Conservation (phyloP, 2,329 filamentous ascomycete genomes). For the Fusarium domesticum region DNA sequence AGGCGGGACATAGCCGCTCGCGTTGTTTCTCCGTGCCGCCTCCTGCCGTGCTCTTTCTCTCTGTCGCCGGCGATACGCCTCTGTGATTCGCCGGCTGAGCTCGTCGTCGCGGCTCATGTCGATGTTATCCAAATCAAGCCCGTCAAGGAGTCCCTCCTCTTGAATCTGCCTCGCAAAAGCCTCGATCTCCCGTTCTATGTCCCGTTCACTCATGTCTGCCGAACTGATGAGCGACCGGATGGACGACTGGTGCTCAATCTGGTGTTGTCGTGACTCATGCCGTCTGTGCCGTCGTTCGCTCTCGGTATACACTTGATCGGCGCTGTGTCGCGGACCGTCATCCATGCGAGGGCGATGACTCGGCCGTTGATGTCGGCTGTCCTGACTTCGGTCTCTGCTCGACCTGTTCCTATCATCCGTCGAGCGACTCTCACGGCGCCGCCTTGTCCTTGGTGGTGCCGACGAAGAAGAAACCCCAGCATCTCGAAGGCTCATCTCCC, state of each 20-base stretch:
- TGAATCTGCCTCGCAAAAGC: conserved; percentile 87
- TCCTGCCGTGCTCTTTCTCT: conserved; percentile 56
- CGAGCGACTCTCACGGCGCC: conserved; percentile 37
- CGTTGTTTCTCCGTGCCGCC: conserved; percentile 43
- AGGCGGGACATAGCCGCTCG: conserved; percentile 33
- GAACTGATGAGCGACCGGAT: conserved; percentile 79
- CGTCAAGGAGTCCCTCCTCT: conserved; percentile 82
- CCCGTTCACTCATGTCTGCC: conserved; percentile 70
- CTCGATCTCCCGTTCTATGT: conserved; percentile 84
- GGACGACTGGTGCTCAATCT: conserved; percentile 86
- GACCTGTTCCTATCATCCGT: conserved; percentile 32
- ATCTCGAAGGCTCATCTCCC: conserved; percentile 70
- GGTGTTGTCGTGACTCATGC: conserved; percentile 52
- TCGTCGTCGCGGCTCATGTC: conserved; percentile 83
- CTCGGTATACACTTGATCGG: conserved; percentile 39
- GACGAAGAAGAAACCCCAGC: conserved; percentile 47
- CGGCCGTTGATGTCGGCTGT: conserved; percentile 31
- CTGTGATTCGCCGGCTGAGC: conserved; percentile 84
- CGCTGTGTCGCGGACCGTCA: conserved; percentile 26
- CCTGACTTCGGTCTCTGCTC: conserved; percentile 31
- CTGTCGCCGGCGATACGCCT: conserved; percentile 78
- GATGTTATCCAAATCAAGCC: conserved; percentile 83
- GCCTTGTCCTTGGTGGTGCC: conserved; percentile 29
- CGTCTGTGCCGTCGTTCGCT: conserved; percentile 35
- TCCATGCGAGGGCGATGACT: conserved; percentile 26